A percentile compares a stretch with the other conserved stretches of the same genome.
Conservation (phyloP, 305 asterid species). For the Ajuga reptans region DNA sequence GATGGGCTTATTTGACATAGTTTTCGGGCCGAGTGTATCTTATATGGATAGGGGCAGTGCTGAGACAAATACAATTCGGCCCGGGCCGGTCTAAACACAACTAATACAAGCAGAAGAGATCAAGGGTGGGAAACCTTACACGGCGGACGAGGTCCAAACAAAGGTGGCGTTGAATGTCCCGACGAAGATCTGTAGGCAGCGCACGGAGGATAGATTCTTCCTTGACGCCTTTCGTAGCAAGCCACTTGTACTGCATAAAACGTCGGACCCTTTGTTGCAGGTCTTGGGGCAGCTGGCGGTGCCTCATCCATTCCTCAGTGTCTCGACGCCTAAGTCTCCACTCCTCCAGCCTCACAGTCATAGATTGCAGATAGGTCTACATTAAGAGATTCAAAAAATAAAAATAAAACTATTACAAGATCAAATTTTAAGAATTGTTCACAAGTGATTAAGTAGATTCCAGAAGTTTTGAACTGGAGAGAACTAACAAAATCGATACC, state of each 20-base stretch:
- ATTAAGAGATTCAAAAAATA: not conserved
- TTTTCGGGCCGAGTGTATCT: too few relatives aligned
- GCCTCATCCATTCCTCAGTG: conserved; percentile 88
- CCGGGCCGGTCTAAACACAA: too few relatives aligned
- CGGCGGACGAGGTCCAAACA: conserved; percentile 79
- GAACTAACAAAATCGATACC: conserved; percentile 28
- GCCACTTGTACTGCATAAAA: conserved; percentile 69
- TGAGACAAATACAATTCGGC: too few relatives aligned
- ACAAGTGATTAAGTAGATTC: too few relatives aligned
- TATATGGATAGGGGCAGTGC: too few relatives aligned
- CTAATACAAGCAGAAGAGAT: not conserved
- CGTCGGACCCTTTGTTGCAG: conserved; percentile 57
- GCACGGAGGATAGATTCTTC: conserved; percentile 60
- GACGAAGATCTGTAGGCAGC: conserved; percentile 68
- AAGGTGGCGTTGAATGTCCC: conserved; percentile 72
- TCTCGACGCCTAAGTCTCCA: conserved; percentile 79
- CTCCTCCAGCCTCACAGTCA: conserved; percentile 82
- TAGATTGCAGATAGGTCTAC: conserved; percentile 76
- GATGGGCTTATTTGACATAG: too few relatives aligned
- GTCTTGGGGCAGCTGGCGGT: conserved; percentile 63
- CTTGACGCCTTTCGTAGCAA: conserved; percentile 66
- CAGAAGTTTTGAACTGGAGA: too few relatives aligned
- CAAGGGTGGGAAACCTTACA: conserved; percentile 33
- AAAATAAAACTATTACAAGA: too few relatives aligned
- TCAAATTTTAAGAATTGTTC: too few relatives aligned